A percentile compares a stretch with the other conserved stretches of the same genome.
These are phyloP conservation scores for Aegilops sharonensis DNA, from an alignment of 176 grass and related monocot genomes.

Conservation along the genomic window DNA sequence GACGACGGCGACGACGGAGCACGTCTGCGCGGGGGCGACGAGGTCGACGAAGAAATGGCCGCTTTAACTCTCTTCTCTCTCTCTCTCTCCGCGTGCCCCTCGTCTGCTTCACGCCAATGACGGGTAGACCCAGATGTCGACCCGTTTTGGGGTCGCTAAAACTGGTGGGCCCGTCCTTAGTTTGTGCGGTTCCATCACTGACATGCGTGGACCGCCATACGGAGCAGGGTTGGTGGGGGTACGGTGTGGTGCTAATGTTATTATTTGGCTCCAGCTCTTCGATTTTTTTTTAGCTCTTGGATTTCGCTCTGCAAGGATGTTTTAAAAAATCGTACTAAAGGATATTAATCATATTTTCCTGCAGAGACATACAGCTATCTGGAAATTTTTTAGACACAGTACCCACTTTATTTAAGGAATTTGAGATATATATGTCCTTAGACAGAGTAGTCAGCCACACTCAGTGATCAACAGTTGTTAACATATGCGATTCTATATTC, in stretches of 20 bases:
- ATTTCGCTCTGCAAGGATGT: no score
- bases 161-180: not conserved
- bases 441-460: no score
- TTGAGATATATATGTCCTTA: no score
- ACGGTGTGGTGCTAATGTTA: not conserved
- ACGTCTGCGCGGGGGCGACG: conserved; percentile 4
- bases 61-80: not conserved
- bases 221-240: not conserved
- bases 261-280: not conserved
- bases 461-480: no score
- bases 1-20: conserved; percentile 16
- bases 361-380: no score
- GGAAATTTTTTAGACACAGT: no score
- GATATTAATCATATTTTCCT: no score
- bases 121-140: not conserved
- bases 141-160: not conserved
- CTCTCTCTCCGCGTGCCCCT: conserved; percentile 11
- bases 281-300: not conserved
- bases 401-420: no score
- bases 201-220: not conserved
- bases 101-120: conserved; percentile 10
- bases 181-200: not conserved
- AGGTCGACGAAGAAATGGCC: conserved; percentile 12
- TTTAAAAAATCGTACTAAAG: no score
- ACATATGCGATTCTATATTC: no score